phyloP scores from a whole-genome alignment of 2,329 filamentous ascomycete genomes.

The Ambrosiella xylebori region DNA sequence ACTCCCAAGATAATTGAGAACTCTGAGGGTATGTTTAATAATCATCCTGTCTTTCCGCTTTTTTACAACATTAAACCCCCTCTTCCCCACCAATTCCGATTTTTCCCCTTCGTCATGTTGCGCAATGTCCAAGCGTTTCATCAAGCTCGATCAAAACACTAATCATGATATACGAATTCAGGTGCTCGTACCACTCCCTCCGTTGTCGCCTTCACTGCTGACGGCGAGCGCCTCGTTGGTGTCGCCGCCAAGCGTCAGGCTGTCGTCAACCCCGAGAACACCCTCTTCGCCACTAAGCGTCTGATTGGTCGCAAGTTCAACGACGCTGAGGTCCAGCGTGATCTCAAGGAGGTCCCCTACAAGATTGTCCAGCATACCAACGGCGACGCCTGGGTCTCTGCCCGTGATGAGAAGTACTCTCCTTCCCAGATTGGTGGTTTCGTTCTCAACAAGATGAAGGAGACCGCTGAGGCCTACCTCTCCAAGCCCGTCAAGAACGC shows the following conservation, averaged over 20 bases:
- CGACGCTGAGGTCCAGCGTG: conserved; percentile 83
- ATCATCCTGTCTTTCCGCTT: not conserved
- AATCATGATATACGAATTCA: conserved; percentile 19
- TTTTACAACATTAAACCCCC: not conserved
- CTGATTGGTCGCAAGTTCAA: conserved; percentile 96
- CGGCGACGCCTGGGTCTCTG: conserved; percentile 89
- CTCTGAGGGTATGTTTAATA: conserved; percentile 55
- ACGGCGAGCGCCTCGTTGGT: conserved; percentile 91
- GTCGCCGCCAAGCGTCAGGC: conserved; percentile 96
- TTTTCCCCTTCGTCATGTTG: not conserved
- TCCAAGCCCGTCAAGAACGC: conserved; percentile 86
- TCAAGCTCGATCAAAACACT: not conserved
- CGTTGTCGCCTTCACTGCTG: conserved; percentile 86
- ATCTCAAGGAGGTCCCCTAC: conserved; percentile 95
- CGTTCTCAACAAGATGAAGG: conserved; percentile 96
- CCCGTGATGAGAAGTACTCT: conserved; percentile 88
- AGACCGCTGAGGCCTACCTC: conserved; percentile 87
- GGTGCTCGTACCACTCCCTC: conserved; percentile 84
- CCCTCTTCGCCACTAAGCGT: conserved; percentile 95
- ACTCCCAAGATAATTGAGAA: conserved; percentile 93
- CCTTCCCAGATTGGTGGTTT: conserved; percentile 97
- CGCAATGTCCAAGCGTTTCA: not conserved
- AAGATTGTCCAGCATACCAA: conserved; percentile 97
- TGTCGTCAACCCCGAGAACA: conserved; percentile 97
- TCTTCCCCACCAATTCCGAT: not conserved